A percentile compares a stretch with the other conserved stretches of the same genome.
Evolutionary conservation across 2,329 filamentous ascomycete genomes (phyloP).

Genomic region (Fusarium robinianum): DNA sequence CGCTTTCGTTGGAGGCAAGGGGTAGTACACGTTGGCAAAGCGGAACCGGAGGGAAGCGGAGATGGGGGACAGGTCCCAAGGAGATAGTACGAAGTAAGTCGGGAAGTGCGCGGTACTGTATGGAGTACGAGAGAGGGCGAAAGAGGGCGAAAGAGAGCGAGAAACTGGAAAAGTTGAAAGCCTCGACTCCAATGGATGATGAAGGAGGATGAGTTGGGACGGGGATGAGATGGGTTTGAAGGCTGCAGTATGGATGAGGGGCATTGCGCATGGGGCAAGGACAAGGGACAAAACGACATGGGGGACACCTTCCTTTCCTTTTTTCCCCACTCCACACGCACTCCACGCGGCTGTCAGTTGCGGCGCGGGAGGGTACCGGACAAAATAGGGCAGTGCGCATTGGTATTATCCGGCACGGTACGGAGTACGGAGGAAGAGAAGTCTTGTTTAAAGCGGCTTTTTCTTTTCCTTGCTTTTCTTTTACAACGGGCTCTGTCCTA

Average conservation of each 20-base stretch:
- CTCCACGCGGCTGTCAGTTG: conserved; percentile 27
- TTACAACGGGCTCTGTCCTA: too few relatives aligned
- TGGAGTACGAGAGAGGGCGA: conserved; percentile 7
- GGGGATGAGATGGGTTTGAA: conserved; percentile 23
- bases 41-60: conserved; percentile 20
- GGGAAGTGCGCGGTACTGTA: background rate
- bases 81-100: background rate
- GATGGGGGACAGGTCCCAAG: conserved; percentile 9
- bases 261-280: conserved; percentile 36
- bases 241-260: conserved; percentile 26
- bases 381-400: conserved; percentile 9
- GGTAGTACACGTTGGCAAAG: too few relatives aligned
- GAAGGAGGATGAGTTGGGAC: conserved; percentile 20
- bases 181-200: conserved; percentile 22
- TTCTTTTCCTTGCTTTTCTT: conserved; percentile 12
- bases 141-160: conserved; percentile 1
- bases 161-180: conserved; percentile 13
- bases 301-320: conserved; percentile 21
- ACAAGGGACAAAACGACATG: conserved; percentile 29
- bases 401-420: conserved; percentile 1
- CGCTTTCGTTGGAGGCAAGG: background rate
- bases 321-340: conserved; percentile 16
- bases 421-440: background rate
- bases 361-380: conserved; percentile 24
- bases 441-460: conserved; percentile 13